Evolutionary conservation across 2,329 filamentous ascomycete genomes (phyloP), one percentile per base, ranked within the genome.

Genomic region (Colletotrichum truncatum): DNA sequence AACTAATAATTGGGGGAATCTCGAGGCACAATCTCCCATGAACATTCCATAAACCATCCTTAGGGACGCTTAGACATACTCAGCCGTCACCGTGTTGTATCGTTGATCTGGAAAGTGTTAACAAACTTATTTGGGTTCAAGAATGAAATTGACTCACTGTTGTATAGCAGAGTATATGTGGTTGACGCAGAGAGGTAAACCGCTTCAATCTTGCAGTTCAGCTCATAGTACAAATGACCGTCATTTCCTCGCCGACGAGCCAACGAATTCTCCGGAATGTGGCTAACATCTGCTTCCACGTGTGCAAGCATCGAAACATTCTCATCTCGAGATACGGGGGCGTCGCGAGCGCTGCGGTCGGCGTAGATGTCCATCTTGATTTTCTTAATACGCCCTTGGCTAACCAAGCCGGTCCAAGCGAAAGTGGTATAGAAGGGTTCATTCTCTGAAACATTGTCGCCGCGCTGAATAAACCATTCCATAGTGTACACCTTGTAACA

Each of bases 61-160:
- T n/a, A n/a, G n/a, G n/a, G n/a, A n/a, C n/a, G n/a, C n/a, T 49
- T 11, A 82, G 53, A 81, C 79, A 59, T 81, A 82, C 61, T 82
- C 80, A 30, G 78, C 78, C 18, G 75, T 79, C 25, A 82, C 78
- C 1, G 78, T 77, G 52, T 77, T 75, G 66, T 81, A 81, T 60
- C 79, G 72, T 55, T 77, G 73, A 54, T 74, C 78, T 81, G 39
- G 45, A 16, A 9, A 23, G 2, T n/a, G 63, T 75, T 64, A 76
- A 71, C 26, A 53, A 45, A 32, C n/a, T 14, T 3, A 8, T 10
- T 16, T 11, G 23, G n/a, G n/a, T 4, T 18, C 8, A 18, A 9
- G n/a, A 8, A 23, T 6, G 16, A 16, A 23, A 14, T 4, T 5
- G 6, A 21, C 78, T 69, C 69, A 81, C 80, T 75, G 53, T 82